These are phyloP conservation scores for Trichoderma sp. DNA, from an alignment of 2,329 filamentous ascomycete genomes.

Conservation along the genomic window DNA sequence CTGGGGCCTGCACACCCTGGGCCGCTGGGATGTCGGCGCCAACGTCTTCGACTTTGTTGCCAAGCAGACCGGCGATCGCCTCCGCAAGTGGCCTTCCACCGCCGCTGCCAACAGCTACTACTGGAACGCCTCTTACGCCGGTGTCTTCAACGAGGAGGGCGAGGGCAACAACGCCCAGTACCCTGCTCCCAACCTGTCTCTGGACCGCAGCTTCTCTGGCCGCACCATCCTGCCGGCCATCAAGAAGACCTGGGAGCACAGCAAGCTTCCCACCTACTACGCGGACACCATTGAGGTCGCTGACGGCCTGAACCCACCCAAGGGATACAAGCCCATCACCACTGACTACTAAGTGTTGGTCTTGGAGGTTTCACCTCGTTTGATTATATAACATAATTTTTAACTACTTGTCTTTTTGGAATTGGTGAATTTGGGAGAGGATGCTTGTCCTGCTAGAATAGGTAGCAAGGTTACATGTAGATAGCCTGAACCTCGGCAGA, in stretches of 20 bases:
- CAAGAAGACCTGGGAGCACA: constrained; percentile 38
- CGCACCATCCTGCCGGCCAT: constrained; percentile 39
- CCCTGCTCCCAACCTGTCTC: constrained; percentile 41
- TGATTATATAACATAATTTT: not conserved
- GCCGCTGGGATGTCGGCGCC: constrained; percentile 69
- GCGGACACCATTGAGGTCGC: constrained; percentile 37
- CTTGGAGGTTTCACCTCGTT: not conserved
- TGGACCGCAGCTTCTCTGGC: constrained; percentile 32
- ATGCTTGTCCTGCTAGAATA: not conserved
- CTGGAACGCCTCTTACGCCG: constrained; percentile 55
- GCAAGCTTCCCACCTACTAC: constrained; percentile 42
- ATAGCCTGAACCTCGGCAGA: not conserved
- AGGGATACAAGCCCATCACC: constrained; percentile 33
- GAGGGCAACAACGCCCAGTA: constrained; percentile 31
- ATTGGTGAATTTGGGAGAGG: not conserved
- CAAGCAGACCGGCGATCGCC: constrained; percentile 55
- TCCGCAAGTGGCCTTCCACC: constrained; percentile 38
- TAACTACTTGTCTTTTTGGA: not conserved
- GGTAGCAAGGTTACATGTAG: no score
- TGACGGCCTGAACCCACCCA: constrained; percentile 44
- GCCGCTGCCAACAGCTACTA: constrained; percentile 41
- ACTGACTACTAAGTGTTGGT: constrained; percentile 20
- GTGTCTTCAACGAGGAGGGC: constrained; percentile 41
- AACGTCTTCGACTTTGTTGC: constrained; percentile 66
- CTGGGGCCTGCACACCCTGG: constrained; percentile 67